These are phyloP conservation scores for Umbelopsis sp. DNA, from an alignment of 192 early-diverging fungal species.

Conservation along the genomic window DNA sequence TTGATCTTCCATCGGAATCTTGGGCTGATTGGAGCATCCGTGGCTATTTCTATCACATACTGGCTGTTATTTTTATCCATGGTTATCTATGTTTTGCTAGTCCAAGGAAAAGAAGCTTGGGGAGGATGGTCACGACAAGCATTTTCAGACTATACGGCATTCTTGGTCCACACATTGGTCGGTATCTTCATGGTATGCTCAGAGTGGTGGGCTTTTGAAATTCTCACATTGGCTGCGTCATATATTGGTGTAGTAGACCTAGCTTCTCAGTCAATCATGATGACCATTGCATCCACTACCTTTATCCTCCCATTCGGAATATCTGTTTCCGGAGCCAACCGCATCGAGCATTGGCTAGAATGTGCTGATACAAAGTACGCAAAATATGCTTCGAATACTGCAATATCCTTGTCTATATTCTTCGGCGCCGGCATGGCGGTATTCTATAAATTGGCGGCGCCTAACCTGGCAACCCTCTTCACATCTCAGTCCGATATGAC, in stretches of 20 bases:
- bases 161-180: constrained; percentile 69
- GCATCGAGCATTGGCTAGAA: constrained; percentile 75
- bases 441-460: constrained; percentile 46
- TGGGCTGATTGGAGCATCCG: constrained; percentile 83
- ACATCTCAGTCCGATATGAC: constrained; percentile 66
- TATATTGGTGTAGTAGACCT: constrained; percentile 68
- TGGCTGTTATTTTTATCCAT: constrained; percentile 69
- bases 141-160: constrained; percentile 56
- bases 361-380: constrained; percentile 47
- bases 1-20: constrained; percentile 66
- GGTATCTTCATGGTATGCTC: constrained; percentile 77
- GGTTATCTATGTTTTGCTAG: constrained; percentile 62
- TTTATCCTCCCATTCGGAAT: constrained; percentile 77
- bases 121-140: constrained; percentile 82
- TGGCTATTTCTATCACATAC: constrained; percentile 77
- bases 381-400: constrained; percentile 47
- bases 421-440: constrained; percentile 52
- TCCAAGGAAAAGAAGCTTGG: constrained; percentile 76
- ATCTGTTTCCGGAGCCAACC: constrained; percentile 71
- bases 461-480: constrained; percentile 62
- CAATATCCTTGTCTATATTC: constrained; percentile 47
- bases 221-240: constrained; percentile 66
- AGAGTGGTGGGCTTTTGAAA: constrained; percentile 76
- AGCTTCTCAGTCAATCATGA: constrained; percentile 77
- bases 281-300: constrained; percentile 70